Evolutionary conservation across 2,329 filamentous ascomycete species (phyloP), one percentile per base, ranked within the genome.

Genomic region (Blastomyces parvus): DNA sequence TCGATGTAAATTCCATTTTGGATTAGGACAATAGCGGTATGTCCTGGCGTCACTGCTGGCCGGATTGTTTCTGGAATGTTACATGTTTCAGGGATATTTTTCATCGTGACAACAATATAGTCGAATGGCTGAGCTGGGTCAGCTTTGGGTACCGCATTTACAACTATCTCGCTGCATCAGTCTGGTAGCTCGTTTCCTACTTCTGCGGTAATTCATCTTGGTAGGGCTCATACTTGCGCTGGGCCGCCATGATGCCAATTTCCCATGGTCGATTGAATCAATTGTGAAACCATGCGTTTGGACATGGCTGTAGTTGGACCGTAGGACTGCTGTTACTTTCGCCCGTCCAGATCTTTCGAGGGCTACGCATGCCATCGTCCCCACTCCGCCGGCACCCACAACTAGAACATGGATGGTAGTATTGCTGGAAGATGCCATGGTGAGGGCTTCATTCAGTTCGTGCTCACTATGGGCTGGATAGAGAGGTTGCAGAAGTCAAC

Each of bases 1-100:
- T 59, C 57, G 25, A 59, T 59, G 19, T 59, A 27, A 7, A 59
- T 30, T 27, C 57, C 57, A 22, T 59, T 59, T 59, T 59, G 57
- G 25, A 40, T 57, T n/a, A 57, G 55, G 19, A 59, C 57, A 25
- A 59, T 59, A 48, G 25, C n/a, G 25, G 57, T 48, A n/a, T 59
- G 36, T 7, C 57, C 25, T 17, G 57, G 57, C 3, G 40, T 46
- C 25, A 59, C 57, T n/a, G 57, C 57, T 59, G 40, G 42, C 11
- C 42, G 33, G 27, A 59, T 59, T 6, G 27, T 38, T 25, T 48
- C 57, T 38, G 57, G 40, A 40, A 40, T 59, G 36, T 25, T 38
- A 42, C 38, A 40, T n/a, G 22, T 42, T 30, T 59, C 57, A n/a
- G 57, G 22, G 42, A 59, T 48, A 27, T 46, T 59, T 59, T 59